Evolutionary conservation across 208 protist species (phyloP).

Genomic region (Acanthamoeba polyphaga): DNA sequence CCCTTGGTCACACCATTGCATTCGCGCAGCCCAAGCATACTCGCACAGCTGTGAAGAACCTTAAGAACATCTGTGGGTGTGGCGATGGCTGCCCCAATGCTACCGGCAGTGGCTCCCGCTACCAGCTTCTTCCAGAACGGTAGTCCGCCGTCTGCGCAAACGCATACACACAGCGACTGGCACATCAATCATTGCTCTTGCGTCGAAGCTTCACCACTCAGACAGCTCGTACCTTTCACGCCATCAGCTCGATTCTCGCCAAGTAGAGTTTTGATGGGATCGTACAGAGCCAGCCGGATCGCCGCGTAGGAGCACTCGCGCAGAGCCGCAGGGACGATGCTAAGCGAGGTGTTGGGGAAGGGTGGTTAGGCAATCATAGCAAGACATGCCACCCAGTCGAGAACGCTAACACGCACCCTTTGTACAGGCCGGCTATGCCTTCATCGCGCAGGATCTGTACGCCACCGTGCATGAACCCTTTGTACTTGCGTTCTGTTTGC

Average conservation of each 20-base stretch:
- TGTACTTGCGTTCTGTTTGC: slow-evolving; percentile 47
- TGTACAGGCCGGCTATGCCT: slow-evolving; percentile 8
- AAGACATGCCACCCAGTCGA: not conserved
- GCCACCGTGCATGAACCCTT: slow-evolving; percentile 34
- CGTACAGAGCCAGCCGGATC: slow-evolving; percentile 41
- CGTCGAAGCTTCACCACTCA: not conserved
- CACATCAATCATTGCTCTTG: not conserved
- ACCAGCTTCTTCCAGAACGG: slow-evolving; percentile 33
- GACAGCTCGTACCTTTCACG: not conserved
- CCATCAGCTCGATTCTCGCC: slow-evolving; percentile 2
- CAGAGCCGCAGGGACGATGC: slow-evolving; percentile 10
- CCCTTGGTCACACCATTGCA: not conserved
- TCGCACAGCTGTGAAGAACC: not conserved
- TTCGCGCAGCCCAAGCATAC: too few relatives aligned
- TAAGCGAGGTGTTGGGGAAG: not conserved
- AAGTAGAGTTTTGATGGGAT: slow-evolving; percentile 32
- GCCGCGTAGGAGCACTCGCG: slow-evolving; percentile 56
- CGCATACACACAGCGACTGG: not conserved
- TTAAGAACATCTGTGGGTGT: slow-evolving; percentile 41
- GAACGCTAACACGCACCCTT: not conserved
- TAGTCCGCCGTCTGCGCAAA: not conserved
- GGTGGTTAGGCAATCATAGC: not conserved
- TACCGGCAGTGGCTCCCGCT: slow-evolving; percentile 1
- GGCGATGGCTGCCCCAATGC: slow-evolving; percentile 36
- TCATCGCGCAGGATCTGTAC: slow-evolving; percentile 33